phyloP scores from a whole-genome alignment of 345 rosid species.

The Camelina laxa region DNA sequence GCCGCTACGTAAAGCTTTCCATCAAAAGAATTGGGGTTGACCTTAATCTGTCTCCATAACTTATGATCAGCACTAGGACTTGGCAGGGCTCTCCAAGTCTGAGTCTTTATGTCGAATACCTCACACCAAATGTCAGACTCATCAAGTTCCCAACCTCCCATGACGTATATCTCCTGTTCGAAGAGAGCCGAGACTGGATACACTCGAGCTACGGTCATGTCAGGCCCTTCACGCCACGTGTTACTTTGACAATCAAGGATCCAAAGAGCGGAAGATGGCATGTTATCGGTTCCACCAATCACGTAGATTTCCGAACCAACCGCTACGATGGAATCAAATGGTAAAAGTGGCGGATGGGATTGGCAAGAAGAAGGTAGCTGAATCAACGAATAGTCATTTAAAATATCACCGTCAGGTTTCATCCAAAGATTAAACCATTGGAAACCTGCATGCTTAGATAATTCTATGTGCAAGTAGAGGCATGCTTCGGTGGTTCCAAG shows the following conservation, averaged over 20 bases:
- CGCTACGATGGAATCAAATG: too few species aligned
- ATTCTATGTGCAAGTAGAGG: background rate
- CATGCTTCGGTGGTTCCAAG: background rate
- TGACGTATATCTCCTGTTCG: background rate
- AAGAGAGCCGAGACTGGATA: fast-evolving
- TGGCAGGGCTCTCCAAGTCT: background rate
- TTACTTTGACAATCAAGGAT: too few species aligned
- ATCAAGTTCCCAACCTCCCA: background rate
- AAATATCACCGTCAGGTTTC: background rate
- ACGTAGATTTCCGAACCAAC: too few species aligned
- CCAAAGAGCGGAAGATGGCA: too few species aligned
- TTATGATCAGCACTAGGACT: background rate
- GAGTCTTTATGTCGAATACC: background rate
- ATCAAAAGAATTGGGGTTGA: background rate
- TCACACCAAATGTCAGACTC: background rate
- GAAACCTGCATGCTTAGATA: background rate
- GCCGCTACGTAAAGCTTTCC: background rate
- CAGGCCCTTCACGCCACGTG: constrained; percentile 1
- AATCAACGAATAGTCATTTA: too few species aligned
- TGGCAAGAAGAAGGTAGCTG: too few species aligned
- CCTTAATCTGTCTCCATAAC: background rate
- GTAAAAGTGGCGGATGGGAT: too few species aligned
- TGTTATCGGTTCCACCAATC: too few species aligned
- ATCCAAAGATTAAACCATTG: background rate
- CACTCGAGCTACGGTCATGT: background rate